Evolutionary conservation across 2,329 filamentous ascomycete species (phyloP).

Genomic region (Penicillium sp.): DNA sequence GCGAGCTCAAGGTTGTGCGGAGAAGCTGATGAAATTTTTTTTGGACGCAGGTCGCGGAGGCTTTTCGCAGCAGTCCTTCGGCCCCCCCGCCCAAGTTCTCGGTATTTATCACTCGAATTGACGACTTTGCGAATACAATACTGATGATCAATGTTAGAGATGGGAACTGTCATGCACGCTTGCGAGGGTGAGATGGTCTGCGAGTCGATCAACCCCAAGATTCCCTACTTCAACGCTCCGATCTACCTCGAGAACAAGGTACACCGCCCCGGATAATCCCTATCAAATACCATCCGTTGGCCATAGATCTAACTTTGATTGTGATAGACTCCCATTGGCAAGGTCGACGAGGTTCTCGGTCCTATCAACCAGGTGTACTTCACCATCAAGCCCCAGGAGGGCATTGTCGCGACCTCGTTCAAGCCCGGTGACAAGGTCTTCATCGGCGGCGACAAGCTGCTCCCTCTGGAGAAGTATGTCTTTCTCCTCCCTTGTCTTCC

Average conservation of each 20-base stretch:
- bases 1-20: conserved; percentile 11
- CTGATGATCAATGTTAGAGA: conserved; percentile 64
- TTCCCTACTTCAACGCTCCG: conserved; percentile 98
- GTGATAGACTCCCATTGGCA: conserved; percentile 79
- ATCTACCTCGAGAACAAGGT: conserved; percentile 99
- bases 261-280: conserved; percentile 26
- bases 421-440: conserved; percentile 97
- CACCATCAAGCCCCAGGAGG: conserved; percentile 95
- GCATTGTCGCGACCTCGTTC: conserved; percentile 93
- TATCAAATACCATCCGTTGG: no score
- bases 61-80: conserved; percentile 63
- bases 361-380: conserved; percentile 98
- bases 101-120: conserved; percentile 47
- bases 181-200: conserved; percentile 98
- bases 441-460: conserved; percentile 90
- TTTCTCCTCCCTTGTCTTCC: conserved; percentile 1
- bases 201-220: conserved; percentile 91
- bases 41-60: conserved; percentile 63
- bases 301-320: conserved; percentile 25
- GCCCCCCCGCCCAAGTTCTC: conserved; percentile 67
- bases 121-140: conserved; percentile 18
- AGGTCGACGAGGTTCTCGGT: conserved; percentile 96
- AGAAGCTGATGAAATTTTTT: conserved; percentile 45
- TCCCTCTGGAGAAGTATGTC: conserved; percentile 80
- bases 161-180: conserved; percentile 92